Evolutionary conservation across 2,329 filamentous ascomycete genomes (phyloP).

Genomic region (Incumbomyces lentus): DNA sequence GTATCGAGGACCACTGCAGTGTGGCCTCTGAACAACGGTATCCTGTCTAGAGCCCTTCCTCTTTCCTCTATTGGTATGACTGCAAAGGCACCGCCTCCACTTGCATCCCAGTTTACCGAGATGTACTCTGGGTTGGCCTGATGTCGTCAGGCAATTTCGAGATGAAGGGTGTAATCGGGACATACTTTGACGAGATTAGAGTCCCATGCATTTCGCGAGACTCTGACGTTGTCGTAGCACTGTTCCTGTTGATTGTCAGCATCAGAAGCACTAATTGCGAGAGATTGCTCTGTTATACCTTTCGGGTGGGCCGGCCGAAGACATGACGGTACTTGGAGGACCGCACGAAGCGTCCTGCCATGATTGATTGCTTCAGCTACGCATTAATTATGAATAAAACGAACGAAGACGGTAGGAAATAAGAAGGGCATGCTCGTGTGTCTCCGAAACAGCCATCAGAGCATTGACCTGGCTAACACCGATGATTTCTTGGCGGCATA

Average conservation of each 20-base stretch:
- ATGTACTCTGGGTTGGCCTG: conserved; percentile 93
- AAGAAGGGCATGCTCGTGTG: too few species aligned
- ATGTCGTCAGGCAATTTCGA: conserved; percentile 10
- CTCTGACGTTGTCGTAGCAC: conserved; percentile 96
- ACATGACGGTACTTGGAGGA: conserved; percentile 79
- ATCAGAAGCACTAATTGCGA: not conserved
- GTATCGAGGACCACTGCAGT: conserved; percentile 93
- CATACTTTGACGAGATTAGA: conserved; percentile 93
- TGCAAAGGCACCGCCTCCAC: conserved; percentile 91
- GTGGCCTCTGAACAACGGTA: conserved; percentile 91
- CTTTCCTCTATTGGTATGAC: conserved; percentile 85
- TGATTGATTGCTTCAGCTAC: conserved; percentile 24
- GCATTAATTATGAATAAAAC: not conserved
- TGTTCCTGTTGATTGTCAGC: conserved; percentile 53
- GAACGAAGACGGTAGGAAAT: too few species aligned
- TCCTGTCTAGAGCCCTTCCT: conserved; percentile 81
- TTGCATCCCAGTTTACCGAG: conserved; percentile 96
- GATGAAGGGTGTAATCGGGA: conserved; percentile 22
- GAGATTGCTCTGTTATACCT: conserved; percentile 38
- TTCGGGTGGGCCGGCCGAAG: conserved; percentile 89
- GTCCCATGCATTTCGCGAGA: conserved; percentile 98
- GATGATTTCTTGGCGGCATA: too few species aligned
- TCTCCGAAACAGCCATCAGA: too few species aligned
- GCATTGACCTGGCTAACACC: too few species aligned
- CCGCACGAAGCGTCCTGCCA: conserved; percentile 64